A percentile compares a stretch with the other conserved stretches of the same genome.
phyloP scores from a whole-genome alignment of 495 filamentous ascomycete species.

The Penicillium coprophilum region DNA sequence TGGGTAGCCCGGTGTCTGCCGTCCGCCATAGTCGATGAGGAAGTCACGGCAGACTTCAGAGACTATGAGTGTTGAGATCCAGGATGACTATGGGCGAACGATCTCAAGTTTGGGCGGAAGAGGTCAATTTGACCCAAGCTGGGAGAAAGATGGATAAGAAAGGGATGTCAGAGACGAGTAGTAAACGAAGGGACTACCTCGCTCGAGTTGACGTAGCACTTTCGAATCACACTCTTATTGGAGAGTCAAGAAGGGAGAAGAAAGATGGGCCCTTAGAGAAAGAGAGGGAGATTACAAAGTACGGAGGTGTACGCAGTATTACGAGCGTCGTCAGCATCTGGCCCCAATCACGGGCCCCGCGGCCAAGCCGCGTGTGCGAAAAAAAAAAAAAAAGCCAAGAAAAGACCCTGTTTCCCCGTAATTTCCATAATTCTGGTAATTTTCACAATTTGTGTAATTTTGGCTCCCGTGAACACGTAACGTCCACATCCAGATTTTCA shows the following conservation, averaged over 20 bases:
- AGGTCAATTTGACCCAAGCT: constrained; percentile 19
- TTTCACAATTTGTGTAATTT: constrained; percentile 18
- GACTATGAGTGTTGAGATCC: constrained; percentile 18
- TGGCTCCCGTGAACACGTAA: constrained; percentile 26
- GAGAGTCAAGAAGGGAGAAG: constrained; percentile 11
- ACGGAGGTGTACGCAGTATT: constrained; percentile 22
- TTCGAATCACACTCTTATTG: constrained; percentile 1
- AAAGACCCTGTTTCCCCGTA: constrained; percentile 32
- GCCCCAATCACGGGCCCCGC: constrained; percentile 46
- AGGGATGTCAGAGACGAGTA: constrained; percentile 13
- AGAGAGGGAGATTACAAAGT: constrained; percentile 7
- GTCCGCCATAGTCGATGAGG: constrained; percentile 42
- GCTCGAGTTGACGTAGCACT: constrained; percentile 15
- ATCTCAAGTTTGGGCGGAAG: constrained; percentile 11
- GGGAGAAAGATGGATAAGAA: constrained; percentile 10
- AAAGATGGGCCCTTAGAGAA: constrained; percentile 12
- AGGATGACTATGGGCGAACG: constrained; percentile 16
- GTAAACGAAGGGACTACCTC: constrained; percentile 18
- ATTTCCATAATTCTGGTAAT: constrained; percentile 2
- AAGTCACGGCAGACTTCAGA: constrained; percentile 28
- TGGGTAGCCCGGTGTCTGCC: constrained; percentile 35
- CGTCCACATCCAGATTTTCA: constrained; percentile 3
- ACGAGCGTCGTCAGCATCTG: constrained; percentile 50
- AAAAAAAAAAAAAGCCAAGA: constrained; percentile 32
- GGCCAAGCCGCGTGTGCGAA: constrained; percentile 48